Evolutionary conservation across 2,329 filamentous ascomycete genomes (phyloP).

Genomic region (Dactylonectria estremocensis): DNA sequence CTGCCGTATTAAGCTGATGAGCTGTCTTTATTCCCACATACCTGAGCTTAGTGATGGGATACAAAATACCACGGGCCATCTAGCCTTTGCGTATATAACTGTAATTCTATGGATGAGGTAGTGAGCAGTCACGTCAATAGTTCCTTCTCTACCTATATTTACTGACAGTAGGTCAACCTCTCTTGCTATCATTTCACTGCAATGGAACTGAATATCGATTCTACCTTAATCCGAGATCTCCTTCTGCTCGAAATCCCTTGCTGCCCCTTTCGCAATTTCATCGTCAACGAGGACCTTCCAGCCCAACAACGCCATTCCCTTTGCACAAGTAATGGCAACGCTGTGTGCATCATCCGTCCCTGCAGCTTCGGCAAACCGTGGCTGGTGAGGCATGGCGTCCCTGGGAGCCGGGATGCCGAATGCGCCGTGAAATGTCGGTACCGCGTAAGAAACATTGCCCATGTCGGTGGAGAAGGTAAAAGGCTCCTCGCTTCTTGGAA

Average conservation of each 20-base stretch:
- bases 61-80: too few relatives aligned
- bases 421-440: constrained; percentile 64
- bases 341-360: constrained; percentile 57
- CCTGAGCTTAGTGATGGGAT: too few relatives aligned
- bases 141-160: too few relatives aligned
- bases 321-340: constrained; percentile 59
- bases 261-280: constrained; percentile 30
- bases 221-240: background rate
- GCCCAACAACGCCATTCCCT: constrained; percentile 58
- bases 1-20: too few relatives aligned
- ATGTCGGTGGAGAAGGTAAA: constrained; percentile 63
- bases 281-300: constrained; percentile 48
- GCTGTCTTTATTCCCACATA: too few relatives aligned
- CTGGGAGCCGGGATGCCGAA: constrained; percentile 60
- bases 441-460: constrained; percentile 65
- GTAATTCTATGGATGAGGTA: too few relatives aligned
- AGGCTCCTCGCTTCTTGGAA: constrained; percentile 54
- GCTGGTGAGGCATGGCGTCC: constrained; percentile 56
- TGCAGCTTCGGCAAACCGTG: constrained; percentile 61
- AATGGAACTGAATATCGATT: too few relatives aligned
- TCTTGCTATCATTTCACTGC: too few relatives aligned
- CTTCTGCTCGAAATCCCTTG: constrained; percentile 27
- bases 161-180: too few relatives aligned
- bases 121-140: too few relatives aligned
- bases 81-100: too few relatives aligned